Conservation (phyloP, 192 early-diverging fungal genomes). For the Rhizoclosmatium globosum region DNA sequence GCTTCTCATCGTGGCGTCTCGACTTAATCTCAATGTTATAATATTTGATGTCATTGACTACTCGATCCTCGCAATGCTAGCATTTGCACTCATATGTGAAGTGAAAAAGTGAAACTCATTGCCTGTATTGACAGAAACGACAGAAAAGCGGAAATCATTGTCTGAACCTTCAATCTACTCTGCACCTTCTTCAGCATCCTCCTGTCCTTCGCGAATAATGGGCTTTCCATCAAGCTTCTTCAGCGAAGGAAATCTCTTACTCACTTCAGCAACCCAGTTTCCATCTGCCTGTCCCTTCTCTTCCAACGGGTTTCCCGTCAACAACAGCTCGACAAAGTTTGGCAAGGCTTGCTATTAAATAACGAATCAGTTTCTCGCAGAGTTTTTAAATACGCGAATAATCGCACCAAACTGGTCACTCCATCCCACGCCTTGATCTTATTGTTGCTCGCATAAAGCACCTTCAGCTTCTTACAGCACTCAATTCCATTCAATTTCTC, state of each 20-base stretch:
- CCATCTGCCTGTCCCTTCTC: constrained; percentile 65
- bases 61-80: too few species aligned
- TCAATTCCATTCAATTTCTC: constrained; percentile 61
- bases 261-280: constrained; percentile 59
- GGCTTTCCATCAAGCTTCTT: constrained; percentile 65
- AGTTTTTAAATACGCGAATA: neutral
- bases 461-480: constrained; percentile 63
- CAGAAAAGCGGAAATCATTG: too few species aligned
- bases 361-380: too few species aligned
- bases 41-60: too few species aligned
- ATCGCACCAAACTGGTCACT: constrained; percentile 36
- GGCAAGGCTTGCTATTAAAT: constrained; percentile 45
- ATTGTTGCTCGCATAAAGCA: constrained; percentile 61
- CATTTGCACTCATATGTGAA: too few species aligned
- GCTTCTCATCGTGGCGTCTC: too few species aligned
- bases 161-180: neutral
- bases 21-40: too few species aligned
- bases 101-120: too few species aligned
- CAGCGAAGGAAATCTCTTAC: constrained; percentile 56
- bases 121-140: too few species aligned
- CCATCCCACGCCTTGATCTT: constrained; percentile 64
- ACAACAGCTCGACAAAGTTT: constrained; percentile 57
- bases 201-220: constrained; percentile 54
- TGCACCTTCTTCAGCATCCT: constrained; percentile 6
- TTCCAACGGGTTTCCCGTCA: constrained; percentile 63